phyloP scores from a whole-genome alignment of 306 rosid species.

The Prunus kanzakura region DNA sequence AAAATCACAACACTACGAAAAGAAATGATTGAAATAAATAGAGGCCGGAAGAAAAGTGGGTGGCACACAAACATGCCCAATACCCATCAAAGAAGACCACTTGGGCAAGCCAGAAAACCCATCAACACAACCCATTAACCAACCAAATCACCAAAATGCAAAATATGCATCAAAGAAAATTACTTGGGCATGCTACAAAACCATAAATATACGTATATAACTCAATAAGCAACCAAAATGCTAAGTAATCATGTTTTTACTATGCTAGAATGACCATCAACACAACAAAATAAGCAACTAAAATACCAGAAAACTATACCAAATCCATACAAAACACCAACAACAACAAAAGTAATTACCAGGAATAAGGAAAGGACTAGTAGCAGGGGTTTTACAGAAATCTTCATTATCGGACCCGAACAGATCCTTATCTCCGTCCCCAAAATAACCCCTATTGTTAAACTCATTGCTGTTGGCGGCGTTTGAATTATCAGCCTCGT shows the following conservation, averaged over 20 bases:
- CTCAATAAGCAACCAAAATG: neutral
- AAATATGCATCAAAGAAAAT: neutral
- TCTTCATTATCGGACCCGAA: conserved; percentile 90
- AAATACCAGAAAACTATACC: neutral
- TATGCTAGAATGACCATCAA: neutral
- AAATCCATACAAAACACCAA: neutral
- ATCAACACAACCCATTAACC: neutral
- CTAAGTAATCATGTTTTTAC: neutral
- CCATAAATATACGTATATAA: neutral
- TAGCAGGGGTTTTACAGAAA: conserved; percentile 69
- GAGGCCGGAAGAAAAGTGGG: neutral
- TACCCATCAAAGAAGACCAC: neutral
- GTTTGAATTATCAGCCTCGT: conserved; percentile 27
- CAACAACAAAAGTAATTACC: conserved; percentile 38
- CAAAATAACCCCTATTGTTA: conserved; percentile 14
- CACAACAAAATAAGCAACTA: neutral
- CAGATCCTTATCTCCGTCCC: conserved; percentile 65
- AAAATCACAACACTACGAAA: neutral
- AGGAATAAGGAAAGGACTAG: conserved; percentile 70
- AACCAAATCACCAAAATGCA: neutral
- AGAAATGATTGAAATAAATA: neutral
- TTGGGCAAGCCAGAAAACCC: neutral
- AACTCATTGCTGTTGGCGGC: conserved; percentile 25
- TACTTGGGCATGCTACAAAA: neutral
- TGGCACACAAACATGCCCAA: neutral